Evolutionary conservation across 1,284 basidiomycete genomes (phyloP).

Genomic region (Malassezia cuniculi): DNA sequence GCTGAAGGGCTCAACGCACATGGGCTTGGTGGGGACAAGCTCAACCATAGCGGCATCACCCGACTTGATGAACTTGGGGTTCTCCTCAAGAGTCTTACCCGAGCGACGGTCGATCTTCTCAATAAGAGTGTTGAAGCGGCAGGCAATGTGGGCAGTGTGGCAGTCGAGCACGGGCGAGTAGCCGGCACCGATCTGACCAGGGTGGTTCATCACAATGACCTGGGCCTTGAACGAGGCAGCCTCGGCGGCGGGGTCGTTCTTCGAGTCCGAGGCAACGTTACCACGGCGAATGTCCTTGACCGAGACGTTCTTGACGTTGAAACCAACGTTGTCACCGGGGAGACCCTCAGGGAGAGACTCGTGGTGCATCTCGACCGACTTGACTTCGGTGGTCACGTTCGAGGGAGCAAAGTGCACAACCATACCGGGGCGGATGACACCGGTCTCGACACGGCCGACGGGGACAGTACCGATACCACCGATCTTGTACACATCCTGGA

Average conservation of each 20-base stretch:
- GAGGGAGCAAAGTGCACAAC: conserved; percentile 83
- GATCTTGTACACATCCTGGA: conserved; percentile 99
- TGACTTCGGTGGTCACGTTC: conserved; percentile 99
- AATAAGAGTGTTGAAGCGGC: conserved; percentile 94
- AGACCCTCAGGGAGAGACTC: conserved; percentile 89
- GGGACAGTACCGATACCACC: conserved; percentile 99
- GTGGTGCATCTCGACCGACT: conserved; percentile 99
- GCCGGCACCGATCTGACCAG: conserved; percentile 96
- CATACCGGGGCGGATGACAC: conserved; percentile 99
- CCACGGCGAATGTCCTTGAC: conserved; percentile 99
- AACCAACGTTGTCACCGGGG: conserved; percentile 98
- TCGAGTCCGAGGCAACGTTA: conserved; percentile 96
- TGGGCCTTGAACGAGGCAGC: conserved; percentile 98
- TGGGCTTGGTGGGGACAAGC: conserved; percentile 89
- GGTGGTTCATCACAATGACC: conserved; percentile 99
- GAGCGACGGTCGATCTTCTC: conserved; percentile 96
- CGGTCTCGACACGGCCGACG: conserved; percentile 99
- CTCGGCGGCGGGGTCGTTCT: conserved; percentile 99
- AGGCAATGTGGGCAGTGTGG: conserved; percentile 99
- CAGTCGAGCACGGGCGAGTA: conserved; percentile 98
- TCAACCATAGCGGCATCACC: conserved; percentile 77
- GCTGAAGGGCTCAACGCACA: conserved; percentile 95
- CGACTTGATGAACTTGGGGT: conserved; percentile 72
- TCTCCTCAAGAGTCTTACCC: conserved; percentile 75
- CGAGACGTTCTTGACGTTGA: conserved; percentile 87